Evolutionary conservation across 805 yeast species (phyloP).

Genomic region (Sugiyamaella qingdaonensis): DNA sequence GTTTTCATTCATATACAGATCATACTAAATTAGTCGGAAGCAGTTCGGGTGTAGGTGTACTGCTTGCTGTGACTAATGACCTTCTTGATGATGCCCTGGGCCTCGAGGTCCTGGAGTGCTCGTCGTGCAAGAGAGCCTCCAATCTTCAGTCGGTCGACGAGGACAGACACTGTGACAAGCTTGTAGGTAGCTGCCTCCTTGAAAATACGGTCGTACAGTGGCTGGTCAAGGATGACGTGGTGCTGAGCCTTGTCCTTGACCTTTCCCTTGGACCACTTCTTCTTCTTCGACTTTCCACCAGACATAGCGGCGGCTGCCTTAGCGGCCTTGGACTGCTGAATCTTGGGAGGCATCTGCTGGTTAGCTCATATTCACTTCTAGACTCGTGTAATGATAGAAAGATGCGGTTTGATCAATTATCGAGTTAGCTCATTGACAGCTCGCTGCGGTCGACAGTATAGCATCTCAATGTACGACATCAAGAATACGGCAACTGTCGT

Average conservation of each 20-base stretch:
- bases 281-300: slow-evolving; percentile 99
- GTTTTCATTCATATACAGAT: slow-evolving; percentile 4
- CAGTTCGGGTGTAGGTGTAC: slow-evolving; percentile 66
- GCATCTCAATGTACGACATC: background rate
- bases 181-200: slow-evolving; percentile 99
- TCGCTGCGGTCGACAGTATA: no score
- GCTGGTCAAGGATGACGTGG: slow-evolving; percentile 95
- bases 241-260: slow-evolving; percentile 99
- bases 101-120: slow-evolving; percentile 93
- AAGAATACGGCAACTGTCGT: background rate
- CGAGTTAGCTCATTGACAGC: no score
- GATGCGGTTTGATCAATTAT: no score
- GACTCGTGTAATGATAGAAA: no score
- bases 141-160: slow-evolving; percentile 98
- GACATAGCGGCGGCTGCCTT: slow-evolving; percentile 99
- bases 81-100: slow-evolving; percentile 90
- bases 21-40: slow-evolving; percentile 19
- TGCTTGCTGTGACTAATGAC: slow-evolving; percentile 95
- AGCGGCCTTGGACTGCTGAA: slow-evolving; percentile 99
- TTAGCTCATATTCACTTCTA: background rate
- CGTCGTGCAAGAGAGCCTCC: slow-evolving; percentile 99
- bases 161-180: slow-evolving; percentile 94
- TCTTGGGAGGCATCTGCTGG: slow-evolving; percentile 91
- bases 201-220: slow-evolving; percentile 97
- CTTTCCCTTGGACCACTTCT: slow-evolving; percentile 99